These are phyloP conservation scores for Hypomyces rosellus DNA, from an alignment of 2,329 filamentous ascomycete genomes.

Conservation along the genomic window DNA sequence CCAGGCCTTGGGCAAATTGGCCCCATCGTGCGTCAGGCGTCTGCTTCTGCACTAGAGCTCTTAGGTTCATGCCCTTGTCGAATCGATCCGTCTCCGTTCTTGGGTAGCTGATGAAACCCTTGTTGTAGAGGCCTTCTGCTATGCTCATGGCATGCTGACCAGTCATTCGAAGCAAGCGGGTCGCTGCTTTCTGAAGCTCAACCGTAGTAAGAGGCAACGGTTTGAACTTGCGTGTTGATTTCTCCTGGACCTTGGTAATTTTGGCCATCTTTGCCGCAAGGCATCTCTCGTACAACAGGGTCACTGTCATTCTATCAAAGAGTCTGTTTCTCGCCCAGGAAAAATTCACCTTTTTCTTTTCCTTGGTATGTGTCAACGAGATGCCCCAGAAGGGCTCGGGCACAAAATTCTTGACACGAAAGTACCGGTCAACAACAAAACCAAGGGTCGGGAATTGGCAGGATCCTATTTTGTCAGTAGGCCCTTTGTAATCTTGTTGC, in stretches of 20 bases:
- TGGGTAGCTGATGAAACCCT: slow-evolving; percentile 95
- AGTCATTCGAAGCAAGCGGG: slow-evolving; percentile 79
- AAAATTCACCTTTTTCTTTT: slow-evolving; percentile 75
- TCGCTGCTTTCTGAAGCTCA: slow-evolving; percentile 93
- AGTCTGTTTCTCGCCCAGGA: slow-evolving; percentile 75
- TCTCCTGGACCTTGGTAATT: slow-evolving; percentile 80
- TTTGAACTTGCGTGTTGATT: slow-evolving; percentile 89
- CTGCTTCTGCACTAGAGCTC: slow-evolving; percentile 76
- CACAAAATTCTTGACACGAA: slow-evolving; percentile 87
- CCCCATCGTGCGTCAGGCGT: slow-evolving; percentile 73
- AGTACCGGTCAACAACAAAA: slow-evolving; percentile 94
- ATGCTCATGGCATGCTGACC: slow-evolving; percentile 84
- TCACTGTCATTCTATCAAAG: slow-evolving; percentile 78
- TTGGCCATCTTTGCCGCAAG: slow-evolving; percentile 68
- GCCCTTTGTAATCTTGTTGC: neutral
- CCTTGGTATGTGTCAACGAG: slow-evolving; percentile 71
- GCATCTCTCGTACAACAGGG: slow-evolving; percentile 81
- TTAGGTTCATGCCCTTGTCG: slow-evolving; percentile 80
- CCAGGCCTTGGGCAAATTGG: slow-evolving; percentile 66
- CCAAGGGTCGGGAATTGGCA: slow-evolving; percentile 96
- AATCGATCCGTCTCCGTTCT: slow-evolving; percentile 97
- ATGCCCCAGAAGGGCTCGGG: slow-evolving; percentile 92
- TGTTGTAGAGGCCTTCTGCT: slow-evolving; percentile 84
- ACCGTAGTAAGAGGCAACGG: slow-evolving; percentile 91
- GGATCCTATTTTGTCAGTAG: slow-evolving; percentile 49